Percentiles rank a stretch among this genome's conserved stretches.
Evolutionary conservation across 225 moss, liverwort and hornwort genomes (phyloP).

Genomic region (Marchantia polymorpha): DNA sequence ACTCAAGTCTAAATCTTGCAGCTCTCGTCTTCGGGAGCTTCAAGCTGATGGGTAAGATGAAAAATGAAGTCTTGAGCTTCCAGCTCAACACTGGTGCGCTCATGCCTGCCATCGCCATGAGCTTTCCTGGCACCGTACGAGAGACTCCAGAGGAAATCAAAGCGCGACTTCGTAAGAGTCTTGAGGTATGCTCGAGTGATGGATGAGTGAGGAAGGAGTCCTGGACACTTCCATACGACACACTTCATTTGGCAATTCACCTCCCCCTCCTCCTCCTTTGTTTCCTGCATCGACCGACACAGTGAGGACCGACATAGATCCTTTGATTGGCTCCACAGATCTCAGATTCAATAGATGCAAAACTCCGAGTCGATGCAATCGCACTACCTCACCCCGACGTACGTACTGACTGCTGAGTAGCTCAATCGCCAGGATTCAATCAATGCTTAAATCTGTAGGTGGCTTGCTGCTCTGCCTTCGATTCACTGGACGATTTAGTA

Average conservation of each 20-base stretch:
- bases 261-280: neutral
- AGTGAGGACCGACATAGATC: neutral
- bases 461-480: neutral
- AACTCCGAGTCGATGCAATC: too few species aligned
- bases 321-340: neutral
- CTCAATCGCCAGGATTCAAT: neutral
- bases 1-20: constrained; percentile 13
- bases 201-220: neutral
- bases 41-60: constrained; percentile 5
- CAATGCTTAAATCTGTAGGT: neutral
- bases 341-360: too few species aligned
- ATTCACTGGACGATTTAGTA: neutral
- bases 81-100: constrained; percentile 45
- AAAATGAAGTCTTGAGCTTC: constrained; percentile 10
- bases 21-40: constrained; percentile 12
- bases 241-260: too few species aligned
- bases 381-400: too few species aligned
- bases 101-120: constrained; percentile 56
- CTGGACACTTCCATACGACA: neutral
- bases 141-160: constrained; percentile 12
- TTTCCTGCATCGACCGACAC: constrained; percentile 24
- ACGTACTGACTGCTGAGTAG: neutral
- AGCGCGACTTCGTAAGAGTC: constrained; percentile 8
- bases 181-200: neutral
- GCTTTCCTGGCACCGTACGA: constrained; percentile 38